Base-by-base conservation (phyloP, 2,329 filamentous ascomycete species). In the Pyrenophora teres region DNA sequence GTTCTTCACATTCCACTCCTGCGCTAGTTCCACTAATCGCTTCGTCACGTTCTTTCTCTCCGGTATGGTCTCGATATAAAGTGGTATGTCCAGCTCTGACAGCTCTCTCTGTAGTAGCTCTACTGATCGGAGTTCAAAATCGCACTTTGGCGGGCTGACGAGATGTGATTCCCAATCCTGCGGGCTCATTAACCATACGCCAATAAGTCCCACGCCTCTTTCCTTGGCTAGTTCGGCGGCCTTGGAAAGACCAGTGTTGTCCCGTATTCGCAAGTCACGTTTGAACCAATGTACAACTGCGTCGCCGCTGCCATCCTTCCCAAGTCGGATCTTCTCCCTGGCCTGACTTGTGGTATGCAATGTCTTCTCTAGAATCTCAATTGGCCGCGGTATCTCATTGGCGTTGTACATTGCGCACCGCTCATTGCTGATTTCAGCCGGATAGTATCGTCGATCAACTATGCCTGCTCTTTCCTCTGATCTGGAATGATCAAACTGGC, bases 201-300 rank as follows among this genome's bases (percentile, higher is more conserved):
- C 84, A 32, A 96, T 83, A 32, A 96, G 75, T 1, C 90, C 87
- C 0, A 92, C 80, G 0, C 82, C 81, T n/a, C 83, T 80, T 32
- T 84, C 80, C 51, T 84, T 85, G 1, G 91, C 90, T 41, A 81
- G 80, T 50, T 85, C 76, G 48, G 83, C 85, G 0, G 92, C 92
- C 54, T 86, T 73, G 30, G 82, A 80, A 19, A 96, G 73, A 0
- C 83, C 83, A 7, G 83, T 87, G 69, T 96, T 96, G 70, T 97
- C 92, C 0, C 76, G 72, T 1, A 82, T 79, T 2, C 92, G 82
- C 43, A 96, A 74, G 70, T 96, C 92, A 65, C 83, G 85, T 74
- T 94, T 95, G 78, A 93, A 96, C 92, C 92, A 96, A 74, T 96
- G 90, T 0, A 96, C 83, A 0, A 96, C 87, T 0, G 86, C 84